Base-by-base conservation (phyloP, 108 stramenopile genomes). In the Skeletonema costatum region DNA sequence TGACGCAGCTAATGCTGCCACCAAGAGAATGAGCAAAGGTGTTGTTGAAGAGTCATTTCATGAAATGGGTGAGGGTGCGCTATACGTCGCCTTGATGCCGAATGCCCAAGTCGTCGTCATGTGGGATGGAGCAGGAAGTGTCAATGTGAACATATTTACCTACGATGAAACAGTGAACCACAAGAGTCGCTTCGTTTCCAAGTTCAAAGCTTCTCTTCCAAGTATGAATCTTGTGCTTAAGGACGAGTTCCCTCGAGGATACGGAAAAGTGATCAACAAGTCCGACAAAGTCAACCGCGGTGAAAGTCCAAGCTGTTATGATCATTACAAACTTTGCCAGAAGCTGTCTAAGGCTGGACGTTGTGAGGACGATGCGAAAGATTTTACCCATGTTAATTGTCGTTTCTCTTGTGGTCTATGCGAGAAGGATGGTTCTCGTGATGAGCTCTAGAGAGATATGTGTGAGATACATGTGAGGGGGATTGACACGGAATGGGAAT, bases 241-340 rank as follows among this genome's bases (percentile, higher is more conserved):
- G 38, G 87, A 91, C 35, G 88, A 88, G 62, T 85, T 86, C 75
- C 90, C 90, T 5, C 68, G 90, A 31, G 90, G 90, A 56, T 73
- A 71, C 19, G 85, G 85, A 19, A 67, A 78, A 53, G 84, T 89
- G 31, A 81, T 89, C 44, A 83, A 74, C 41, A 69, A 33, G 38
- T 68, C 77, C 13, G 72, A 82, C 19, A 65, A 73, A 13, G 77
- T 82, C 12, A 78, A 82, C 67, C 61, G 30, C 32, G 69, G 70
- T 39, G 81, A 78, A 25, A 82, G 72, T 46, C 81, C 81, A 17
- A 73, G 64, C 19, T 82, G 81, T 51, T 82, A 78, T 60, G 81
- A 82, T 69, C 71, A 73, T 64, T 82, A 68, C 51, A 74, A 78
- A 59, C 61, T 78, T 14, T 82, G 81, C 66, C 32, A 66, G 36